Base-by-base conservation (phyloP, 2,329 filamentous ascomycete species). In the Talaromyces amestolkiae region DNA sequence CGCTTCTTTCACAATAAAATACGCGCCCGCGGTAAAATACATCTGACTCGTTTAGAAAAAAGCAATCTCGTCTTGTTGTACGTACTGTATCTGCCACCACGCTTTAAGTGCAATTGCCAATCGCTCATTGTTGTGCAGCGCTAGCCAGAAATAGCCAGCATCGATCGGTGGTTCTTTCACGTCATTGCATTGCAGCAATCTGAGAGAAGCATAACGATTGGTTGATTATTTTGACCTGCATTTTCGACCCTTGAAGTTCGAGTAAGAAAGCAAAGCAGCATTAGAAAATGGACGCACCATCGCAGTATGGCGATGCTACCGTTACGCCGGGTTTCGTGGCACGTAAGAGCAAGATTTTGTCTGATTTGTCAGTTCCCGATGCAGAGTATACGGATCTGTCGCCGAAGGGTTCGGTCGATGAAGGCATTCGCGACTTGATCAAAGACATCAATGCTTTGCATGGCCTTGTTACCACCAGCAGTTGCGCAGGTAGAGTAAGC, bases 381-480 rank as follows among this genome's bases (percentile, higher is more conserved):
- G 83, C 82, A 3, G 85, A 90, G 66, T 96, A 97, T 77, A 86
- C 87, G 47, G 94, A 97, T 77, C 84, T 90, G 8, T 96, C 92
- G 1, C 93, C 94, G 2, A 97, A 97, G 80, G 94, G 93, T 17
- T 90, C 88, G 0, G 86, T 98, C 22, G 94, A 98, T 76, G 86
- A 81, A 58, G 90, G 88, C 0, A 93, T 98, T 69, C 85, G 89
- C 56, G 84, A 88, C 24, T 81, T 97, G 63, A 93, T 98, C 67
- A 83, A 85, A 60, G 87, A 90, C 70, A 89, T 98, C 75, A 98
- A 98, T 77, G 76, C 72, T 1, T 74, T 89, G 6, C 85, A 88
- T 1, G 92, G 91, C 1, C 85, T 93, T 47, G 92, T 96, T 39
- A 97, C 94, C 1, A 97, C 93, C 2, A 97, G 93, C 78, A 97